Evolutionary conservation across 345 rosid genomes (phyloP).

Genomic region (Nasturtium officinale): DNA sequence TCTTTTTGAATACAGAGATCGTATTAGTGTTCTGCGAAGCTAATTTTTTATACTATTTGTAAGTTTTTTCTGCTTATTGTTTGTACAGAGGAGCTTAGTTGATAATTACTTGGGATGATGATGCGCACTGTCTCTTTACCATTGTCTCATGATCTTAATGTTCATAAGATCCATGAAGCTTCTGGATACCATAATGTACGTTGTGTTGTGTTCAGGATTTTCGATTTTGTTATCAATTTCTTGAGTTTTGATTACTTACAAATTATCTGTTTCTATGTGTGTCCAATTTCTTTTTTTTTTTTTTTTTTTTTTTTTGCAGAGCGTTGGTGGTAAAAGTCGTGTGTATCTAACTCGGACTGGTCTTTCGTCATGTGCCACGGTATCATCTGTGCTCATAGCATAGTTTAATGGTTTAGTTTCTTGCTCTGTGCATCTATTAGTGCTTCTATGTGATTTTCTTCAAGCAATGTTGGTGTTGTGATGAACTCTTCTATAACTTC

Average conservation of each 20-base stretch:
- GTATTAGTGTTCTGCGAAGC: constrained; percentile 4
- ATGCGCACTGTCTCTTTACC: constrained; percentile 53
- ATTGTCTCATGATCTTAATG: constrained; percentile 55
- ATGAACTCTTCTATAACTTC: background rate
- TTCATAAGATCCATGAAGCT: constrained; percentile 48
- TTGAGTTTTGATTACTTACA: background rate
- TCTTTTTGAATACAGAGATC: background rate
- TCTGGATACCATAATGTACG: constrained; percentile 43
- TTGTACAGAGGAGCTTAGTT: constrained; percentile 16
- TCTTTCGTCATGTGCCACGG: constrained; percentile 66
- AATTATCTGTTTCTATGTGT: constrained; percentile 13
- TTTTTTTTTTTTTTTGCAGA: constrained; percentile 41
- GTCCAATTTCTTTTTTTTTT: background rate
- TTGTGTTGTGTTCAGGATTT: background rate
- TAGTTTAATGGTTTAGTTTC: constrained; percentile 30
- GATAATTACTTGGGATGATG: constrained; percentile 45
- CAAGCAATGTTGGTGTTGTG: constrained; percentile 7
- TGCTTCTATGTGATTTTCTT: constrained; percentile 3
- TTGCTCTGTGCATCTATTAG: constrained; percentile 4
- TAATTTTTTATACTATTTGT: constrained; percentile 17
- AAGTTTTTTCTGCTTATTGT: constrained; percentile 13
- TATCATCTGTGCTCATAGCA: constrained; percentile 46
- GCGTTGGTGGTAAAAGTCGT: constrained; percentile 48
- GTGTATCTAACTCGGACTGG: constrained; percentile 43
- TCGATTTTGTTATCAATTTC: background rate